Base-by-base conservation (phyloP, 1,139 yeast genomes). In the Hyphopichia pseudoburtonii region DNA sequence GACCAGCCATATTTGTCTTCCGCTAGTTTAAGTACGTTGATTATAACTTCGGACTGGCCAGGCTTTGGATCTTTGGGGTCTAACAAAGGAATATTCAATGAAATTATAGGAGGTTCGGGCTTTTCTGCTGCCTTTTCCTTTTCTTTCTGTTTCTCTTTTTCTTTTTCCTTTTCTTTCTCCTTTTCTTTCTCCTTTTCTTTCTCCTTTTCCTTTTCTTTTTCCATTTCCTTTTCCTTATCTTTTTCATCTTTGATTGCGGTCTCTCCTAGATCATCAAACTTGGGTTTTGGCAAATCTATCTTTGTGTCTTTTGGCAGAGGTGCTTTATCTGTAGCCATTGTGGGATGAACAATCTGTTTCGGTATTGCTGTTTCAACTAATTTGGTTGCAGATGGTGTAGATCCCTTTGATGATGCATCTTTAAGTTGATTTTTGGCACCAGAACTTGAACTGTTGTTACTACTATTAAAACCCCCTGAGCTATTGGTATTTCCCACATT, bases 1-100 rank as follows among this genome's bases (percentile, higher is more conserved):
- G 80, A 78, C 77, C 83, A 84, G 2, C 96, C 96, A 58, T 87
- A 89, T 58, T 86, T 86, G 37, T 86, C 90, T 54, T 89, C 96
- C 3, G 95, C 86, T 40, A 88, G 62, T 48, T 82, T 80, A 52
- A 84, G 64, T 27, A 90, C 88, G 52, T 90, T 92, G 45, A 89
- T 75, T 1, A 85, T 80, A 2, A 86, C 88, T 52, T 82, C 86
- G 1, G 86, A 76, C 43, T 79, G 78, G 14, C 85, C 87, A 7
- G 83, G 81, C 35, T 73, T 64, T 25, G 80, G 81, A 25, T 72
- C 62, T 19, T 64, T 56, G 9, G 74, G 72, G 42, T 72, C 73
- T 8, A 70, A 52, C 18, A 82, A 54, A 0, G 87, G 88, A 5
- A 82, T 73, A 43, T 80, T 75, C n/a, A 82, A 54, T 4, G 81